Evolutionary conservation across 768 basidiomycete species (phyloP), one percentile per base, ranked within the genome.

Genomic region (Boletus speciosus): DNA sequence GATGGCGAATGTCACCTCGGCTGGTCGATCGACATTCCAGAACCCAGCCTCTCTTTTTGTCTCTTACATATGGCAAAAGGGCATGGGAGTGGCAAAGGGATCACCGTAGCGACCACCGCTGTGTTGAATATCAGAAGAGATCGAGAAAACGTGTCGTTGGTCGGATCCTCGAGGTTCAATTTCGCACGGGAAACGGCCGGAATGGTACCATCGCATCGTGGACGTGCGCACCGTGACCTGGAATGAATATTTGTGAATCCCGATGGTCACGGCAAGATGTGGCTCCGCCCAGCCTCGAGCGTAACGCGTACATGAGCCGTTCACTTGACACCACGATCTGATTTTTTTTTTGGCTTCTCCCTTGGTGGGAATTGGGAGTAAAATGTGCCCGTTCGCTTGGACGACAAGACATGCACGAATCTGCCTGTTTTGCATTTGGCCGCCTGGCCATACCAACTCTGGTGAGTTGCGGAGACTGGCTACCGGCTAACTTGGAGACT

Each of bases 381-480:
- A 11, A 32, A 56, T 35, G 39, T 42, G 55, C 16, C 5, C 8
- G 7, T 27, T 47, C 55, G 54, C 54, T 56, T 56, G 55, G 46
- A 32, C 11, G 9, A 42, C 41, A n/a, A 27, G 45, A 38, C 39
- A 38, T 35, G 43, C 15, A 19, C n/a, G 12, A 8, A 14, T 11
- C 6, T 14, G 15, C 43, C 16, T 23, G 27, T 5, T 21, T 27
- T 15, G 27, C 14, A 14, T 49, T n/a, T 41, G 37, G n/a, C 41
- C 5, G 19, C 16, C 25, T 49, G 19, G 15, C 12, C n/a, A 5
- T 39, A 10, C 34, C 3, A 19, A 14, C 19, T n/a, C 16, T 40
- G 11, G 16, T 38, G 34, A n/a, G 42, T 43, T 5, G 27, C 27
- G 5, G 25, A 10, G 41, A 42, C 25, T 21, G 10, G 15, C 41